A percentile compares a stretch with the other conserved stretches of the same genome.
phyloP scores from a whole-genome alignment of 2,329 filamentous ascomycete species.

The Fusarium coffeatum region DNA sequence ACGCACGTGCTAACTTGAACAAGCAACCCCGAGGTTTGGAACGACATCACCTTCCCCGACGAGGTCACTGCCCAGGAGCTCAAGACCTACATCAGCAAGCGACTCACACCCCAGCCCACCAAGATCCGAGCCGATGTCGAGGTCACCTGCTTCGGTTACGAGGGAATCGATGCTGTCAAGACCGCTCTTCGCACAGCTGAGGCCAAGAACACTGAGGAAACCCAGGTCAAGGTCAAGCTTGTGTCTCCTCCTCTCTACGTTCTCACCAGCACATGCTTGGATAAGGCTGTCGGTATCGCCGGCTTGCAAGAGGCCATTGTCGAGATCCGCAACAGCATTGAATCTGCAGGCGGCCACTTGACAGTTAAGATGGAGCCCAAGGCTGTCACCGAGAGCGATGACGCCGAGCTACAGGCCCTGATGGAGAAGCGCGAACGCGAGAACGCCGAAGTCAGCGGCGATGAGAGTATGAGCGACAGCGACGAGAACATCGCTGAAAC shows the following conservation, averaged over 20 bases:
- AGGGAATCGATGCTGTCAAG: slow-evolving; percentile 99
- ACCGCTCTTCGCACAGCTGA: slow-evolving; percentile 90
- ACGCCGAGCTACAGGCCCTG: slow-evolving; percentile 93
- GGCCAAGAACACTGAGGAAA: slow-evolving; percentile 89
- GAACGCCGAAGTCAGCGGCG: slow-evolving; percentile 97
- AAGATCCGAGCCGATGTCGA: slow-evolving; percentile 99
- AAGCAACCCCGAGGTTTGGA: slow-evolving; percentile 95
- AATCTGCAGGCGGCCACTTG: slow-evolving; percentile 79
- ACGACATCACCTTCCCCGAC: slow-evolving; percentile 89
- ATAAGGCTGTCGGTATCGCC: slow-evolving; percentile 88
- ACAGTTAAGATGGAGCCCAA: slow-evolving; percentile 98
- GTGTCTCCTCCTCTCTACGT: slow-evolving; percentile 98
- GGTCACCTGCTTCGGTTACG: slow-evolving; percentile 94
- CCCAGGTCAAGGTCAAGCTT: slow-evolving; percentile 96
- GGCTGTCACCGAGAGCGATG: slow-evolving; percentile 98
- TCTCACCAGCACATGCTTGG: slow-evolving; percentile 92
- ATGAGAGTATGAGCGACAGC: slow-evolving; percentile 95
- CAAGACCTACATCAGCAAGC: slow-evolving; percentile 95
- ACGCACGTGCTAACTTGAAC: slow-evolving; percentile 24
- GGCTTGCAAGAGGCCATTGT: slow-evolving; percentile 89
- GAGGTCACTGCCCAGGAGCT: slow-evolving; percentile 88
- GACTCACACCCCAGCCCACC: slow-evolving; percentile 96
- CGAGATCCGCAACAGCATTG: slow-evolving; percentile 85
- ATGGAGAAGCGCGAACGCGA: slow-evolving; percentile 99
- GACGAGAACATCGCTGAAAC: slow-evolving; percentile 77